Base-by-base conservation (phyloP, 257 asterid genomes). In the Lycium ferocissimum region DNA sequence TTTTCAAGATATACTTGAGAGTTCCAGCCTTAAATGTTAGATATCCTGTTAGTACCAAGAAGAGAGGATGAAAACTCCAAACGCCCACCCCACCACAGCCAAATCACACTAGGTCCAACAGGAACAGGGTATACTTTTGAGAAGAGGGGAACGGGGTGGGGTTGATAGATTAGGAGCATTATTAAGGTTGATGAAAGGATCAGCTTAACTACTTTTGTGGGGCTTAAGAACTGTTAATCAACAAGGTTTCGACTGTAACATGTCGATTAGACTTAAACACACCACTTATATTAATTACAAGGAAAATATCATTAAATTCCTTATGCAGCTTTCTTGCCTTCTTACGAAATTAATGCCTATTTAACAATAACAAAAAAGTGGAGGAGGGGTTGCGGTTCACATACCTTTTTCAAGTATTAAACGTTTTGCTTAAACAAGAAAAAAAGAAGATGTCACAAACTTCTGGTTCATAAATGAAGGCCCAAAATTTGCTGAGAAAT, bases 241-340 rank as follows among this genome's bases (percentile, higher is more conserved):
- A 76, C 81, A 75, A 75, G 81, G 61, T 49, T 75, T 75, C 81
- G 57, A 75, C 81, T 51, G 81, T 49, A 49, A 49, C 81, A 22
- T 49, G 40, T 49, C 9, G 81, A 49, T 51, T 22, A 47, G 80
- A 73, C 80, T 47, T 73, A 45, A 73, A 2, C 38, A 72, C 9
- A 73, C 35, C 6, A 38, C n/a, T 10, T 20, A 73, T 6, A 45
- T n/a, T n/a, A 22, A 14, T 47, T 66, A 35, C 47, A 66, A 12
- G 80, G n/a, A 73, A 22, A 47, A 20, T n/a, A 11, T 47, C 80
- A 20, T 35, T 67, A 35, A 67, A 33, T 37, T 3, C 47, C 35
- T 67, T 13, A 67, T 26, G 26, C 6, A 63, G 11, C 11, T 26
- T 26, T 26, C 33, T 26, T 26, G 33, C 33, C 33, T 26, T 26